These are phyloP conservation scores for Fusarium concolor DNA, from an alignment of 2,329 filamentous ascomycete species.

Conservation along the genomic window DNA sequence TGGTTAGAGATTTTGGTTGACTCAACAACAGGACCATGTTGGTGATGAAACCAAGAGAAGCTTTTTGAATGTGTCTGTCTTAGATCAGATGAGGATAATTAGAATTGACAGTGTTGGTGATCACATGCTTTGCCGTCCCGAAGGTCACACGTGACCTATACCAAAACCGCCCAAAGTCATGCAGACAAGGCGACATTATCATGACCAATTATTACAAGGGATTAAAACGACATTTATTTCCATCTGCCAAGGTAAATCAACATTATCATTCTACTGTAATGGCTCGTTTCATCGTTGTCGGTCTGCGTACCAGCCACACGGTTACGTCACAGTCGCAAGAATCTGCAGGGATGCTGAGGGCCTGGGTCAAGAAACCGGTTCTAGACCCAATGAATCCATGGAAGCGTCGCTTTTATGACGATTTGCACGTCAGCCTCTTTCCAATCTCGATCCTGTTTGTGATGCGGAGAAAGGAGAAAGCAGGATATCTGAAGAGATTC, in stretches of 20 bases:
- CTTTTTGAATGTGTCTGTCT: too few species aligned
- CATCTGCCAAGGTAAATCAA: slow-evolving; percentile 2
- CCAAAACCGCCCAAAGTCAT: not conserved
- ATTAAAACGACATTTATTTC: not conserved
- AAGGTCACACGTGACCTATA: not conserved
- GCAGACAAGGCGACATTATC: not conserved
- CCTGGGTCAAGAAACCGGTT: slow-evolving; percentile 13
- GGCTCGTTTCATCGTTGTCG: not conserved
- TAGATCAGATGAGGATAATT: too few species aligned
- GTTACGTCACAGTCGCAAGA: slow-evolving; percentile 18
- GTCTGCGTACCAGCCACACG: not conserved
- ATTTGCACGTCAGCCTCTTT: slow-evolving; percentile 33
- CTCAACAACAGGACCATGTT: too few species aligned
- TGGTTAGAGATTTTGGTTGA: not conserved
- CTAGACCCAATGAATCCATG: slow-evolving; percentile 17
- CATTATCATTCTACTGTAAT: not conserved
- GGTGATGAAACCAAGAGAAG: too few species aligned
- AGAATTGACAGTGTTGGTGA: too few species aligned
- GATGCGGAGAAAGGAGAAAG: slow-evolving; percentile 11
- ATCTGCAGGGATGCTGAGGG: not conserved
- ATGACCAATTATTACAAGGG: not conserved
- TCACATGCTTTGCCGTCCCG: not conserved
- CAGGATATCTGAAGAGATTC: slow-evolving; percentile 8
- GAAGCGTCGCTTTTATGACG: slow-evolving; percentile 34
- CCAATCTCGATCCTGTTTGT: slow-evolving; percentile 26